Evolutionary conservation across 805 yeast species (phyloP), one percentile per base, ranked within the genome.

Genomic region (Groenewaldozyma tartarivorans): DNA sequence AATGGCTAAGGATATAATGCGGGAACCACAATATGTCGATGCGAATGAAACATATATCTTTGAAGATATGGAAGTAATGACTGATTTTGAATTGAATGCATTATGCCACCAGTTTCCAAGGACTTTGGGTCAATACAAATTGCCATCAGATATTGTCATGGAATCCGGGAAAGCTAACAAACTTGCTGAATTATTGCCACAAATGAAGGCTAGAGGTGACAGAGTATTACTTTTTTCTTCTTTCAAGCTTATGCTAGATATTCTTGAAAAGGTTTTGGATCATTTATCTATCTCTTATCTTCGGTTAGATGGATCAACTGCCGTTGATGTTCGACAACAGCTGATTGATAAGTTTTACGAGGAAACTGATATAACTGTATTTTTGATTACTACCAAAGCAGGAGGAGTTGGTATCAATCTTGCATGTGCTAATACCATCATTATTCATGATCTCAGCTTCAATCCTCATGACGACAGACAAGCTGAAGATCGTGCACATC

Each of bases 381-480:
- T 92, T 54, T 67, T 92, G 38, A 66, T 92, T 34, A 85, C 96
- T 7, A 92, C 99, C 3, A 86, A 85, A 57, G 97, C 98, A 1
- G 99, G 99, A 57, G 99, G 99, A 1, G 92, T 92, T 63, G 99
- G 99, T 43, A 92, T 92, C 62, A 92, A 92, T 56, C 71, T 92
- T 53, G 92, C 94, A 1, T 92, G 95, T 56, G 97, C 99, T 5
- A 90, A 86, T 57, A 77, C 80, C 46, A 98, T 92, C 2, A 71
- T 92, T 40, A 83, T 92, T 24, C 88, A 79, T 56, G 99, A 92
- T 58, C 90, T 87, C 58, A 80, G 94, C 38, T 92, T 92, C 66
- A 92, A 92, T 56, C 99, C 99, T 0, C 98, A 92, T 60, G 98
- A 92, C 59, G 99, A 92, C 57, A 82, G 82, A 56, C 99, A 92